Base-by-base conservation (phyloP, 1,284 basidiomycete genomes). In the Salmacisia buchloeana region DNA sequence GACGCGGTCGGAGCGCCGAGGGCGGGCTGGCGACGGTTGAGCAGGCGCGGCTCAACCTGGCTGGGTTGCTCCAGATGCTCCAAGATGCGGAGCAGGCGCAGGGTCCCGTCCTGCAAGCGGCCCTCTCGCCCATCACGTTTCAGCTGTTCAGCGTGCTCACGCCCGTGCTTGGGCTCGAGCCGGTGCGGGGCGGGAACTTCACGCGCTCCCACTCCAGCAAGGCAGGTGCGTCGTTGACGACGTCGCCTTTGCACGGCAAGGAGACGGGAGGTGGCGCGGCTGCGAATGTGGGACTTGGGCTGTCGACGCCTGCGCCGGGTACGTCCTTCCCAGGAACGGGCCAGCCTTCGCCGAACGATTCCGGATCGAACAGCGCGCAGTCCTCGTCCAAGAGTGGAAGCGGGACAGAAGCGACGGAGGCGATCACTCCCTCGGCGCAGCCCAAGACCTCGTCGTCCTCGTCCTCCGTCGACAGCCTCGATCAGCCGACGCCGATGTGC, bases 131-230 rank as follows among this genome's bases (percentile, higher is more conserved):
- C 10, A 38, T 36, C 21, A 58, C 56, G 18, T 73, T 70, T 56
- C 67, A 69, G n/a, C 62, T 74, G 12, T 67, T 76, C 59, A 65
- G 63, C 31, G 69, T 70, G 1, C 33, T 75, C 21, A 62, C 71
- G 7, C 74, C 73, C 1, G 33, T 66, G 3, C 60, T 71, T 2
- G 74, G 73, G 2, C 38, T 76, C 0, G 58, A 65, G 34, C 29
- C 43, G 33, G 56, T 61, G 9, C 27, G 35, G 45, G n/a, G n/a
- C n/a, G n/a, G n/a, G n/a, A n/a, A n/a, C n/a, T n/a, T n/a, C n/a
- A n/a, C n/a, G n/a, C n/a, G 36, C 56, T 56, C 46, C 34, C 25
- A 18, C 33, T 18, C 7, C 13, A 35, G 18, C 13, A 25, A 35
- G 13, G 33, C 27, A n/a, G 31, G 43, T 25, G 41, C 18, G 27